A percentile compares a stretch with the other conserved stretches of the same genome.
Evolutionary conservation across 192 early-diverging fungal genomes (phyloP).

Genomic region (Cladochytrium replicatum): DNA sequence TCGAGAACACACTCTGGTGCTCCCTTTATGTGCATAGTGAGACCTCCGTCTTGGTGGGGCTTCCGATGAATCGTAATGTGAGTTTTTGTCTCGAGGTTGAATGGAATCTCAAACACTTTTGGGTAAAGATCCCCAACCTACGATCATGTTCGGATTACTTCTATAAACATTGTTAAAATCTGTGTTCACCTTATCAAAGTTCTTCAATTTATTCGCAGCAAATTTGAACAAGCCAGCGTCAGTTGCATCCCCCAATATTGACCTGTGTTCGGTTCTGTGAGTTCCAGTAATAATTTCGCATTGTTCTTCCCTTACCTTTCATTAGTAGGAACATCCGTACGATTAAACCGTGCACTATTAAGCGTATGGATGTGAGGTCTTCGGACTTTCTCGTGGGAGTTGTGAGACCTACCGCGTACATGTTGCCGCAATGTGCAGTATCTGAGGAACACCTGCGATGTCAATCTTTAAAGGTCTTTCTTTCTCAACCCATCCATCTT

Average conservation of each 20-base stretch:
- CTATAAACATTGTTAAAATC: background rate
- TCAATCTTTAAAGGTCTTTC: constrained; percentile 24
- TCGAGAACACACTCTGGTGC: constrained; percentile 84
- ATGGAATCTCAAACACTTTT: constrained; percentile 91
- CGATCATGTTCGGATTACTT: background rate
- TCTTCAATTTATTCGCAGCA: constrained; percentile 49
- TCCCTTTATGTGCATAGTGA: constrained; percentile 76
- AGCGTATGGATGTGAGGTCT: background rate
- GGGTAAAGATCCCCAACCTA: constrained; percentile 49
- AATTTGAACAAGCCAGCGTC: constrained; percentile 74
- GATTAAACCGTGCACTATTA: constrained; percentile 22
- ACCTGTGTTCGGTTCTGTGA: constrained; percentile 4
- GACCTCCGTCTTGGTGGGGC: constrained; percentile 50
- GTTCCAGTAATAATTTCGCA: background rate
- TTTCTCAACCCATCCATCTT: constrained; percentile 9
- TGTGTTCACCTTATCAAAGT: constrained; percentile 51
- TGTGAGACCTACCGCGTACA: constrained; percentile 35
- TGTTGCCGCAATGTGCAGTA: constrained; percentile 64
- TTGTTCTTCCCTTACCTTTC: constrained; percentile 16
- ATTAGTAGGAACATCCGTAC: constrained; percentile 7
- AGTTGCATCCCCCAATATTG: constrained; percentile 69
- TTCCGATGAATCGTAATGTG: constrained; percentile 80
- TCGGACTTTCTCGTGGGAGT: background rate
- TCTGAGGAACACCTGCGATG: constrained; percentile 47
- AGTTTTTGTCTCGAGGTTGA: constrained; percentile 87